Conservation (phyloP, 495 filamentous ascomycete genomes). For the Penicillium macrosclerotiorum region DNA sequence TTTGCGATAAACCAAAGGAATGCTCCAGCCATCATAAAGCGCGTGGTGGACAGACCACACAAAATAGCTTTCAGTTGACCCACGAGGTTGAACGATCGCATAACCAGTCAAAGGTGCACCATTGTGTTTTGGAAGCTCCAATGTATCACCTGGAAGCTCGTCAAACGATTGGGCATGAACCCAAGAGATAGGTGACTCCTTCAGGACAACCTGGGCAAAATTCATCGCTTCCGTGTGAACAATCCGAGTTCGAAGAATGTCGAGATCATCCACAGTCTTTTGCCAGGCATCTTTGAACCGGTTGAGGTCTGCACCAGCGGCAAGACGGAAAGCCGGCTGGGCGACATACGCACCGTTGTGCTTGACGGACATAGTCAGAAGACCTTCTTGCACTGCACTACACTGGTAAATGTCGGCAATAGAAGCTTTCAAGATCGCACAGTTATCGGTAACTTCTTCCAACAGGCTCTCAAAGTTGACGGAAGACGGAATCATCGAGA, state of each 20-base stretch:
- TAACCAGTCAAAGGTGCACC: slow-evolving; percentile 58
- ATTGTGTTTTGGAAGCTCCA: slow-evolving; percentile 46
- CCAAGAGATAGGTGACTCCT: slow-evolving; percentile 48
- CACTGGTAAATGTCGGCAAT: slow-evolving; percentile 64
- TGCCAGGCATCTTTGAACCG: slow-evolving; percentile 57
- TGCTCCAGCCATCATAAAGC: slow-evolving; percentile 69
- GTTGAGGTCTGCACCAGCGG: slow-evolving; percentile 39
- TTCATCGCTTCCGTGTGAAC: slow-evolving; percentile 46
- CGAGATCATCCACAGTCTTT: slow-evolving; percentile 40
- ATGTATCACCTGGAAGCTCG: slow-evolving; percentile 42
- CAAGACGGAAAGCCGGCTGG: slow-evolving; percentile 45
- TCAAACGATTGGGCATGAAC: slow-evolving; percentile 40
- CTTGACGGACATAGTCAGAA: slow-evolving; percentile 60
- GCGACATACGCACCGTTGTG: slow-evolving; percentile 53
- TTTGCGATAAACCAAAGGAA: slow-evolving; percentile 55
- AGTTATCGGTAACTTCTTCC: slow-evolving; percentile 45
- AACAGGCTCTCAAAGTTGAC: slow-evolving; percentile 29
- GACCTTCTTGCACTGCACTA: slow-evolving; percentile 68
- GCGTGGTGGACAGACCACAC: slow-evolving; percentile 68
- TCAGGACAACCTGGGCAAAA: slow-evolving; percentile 56
- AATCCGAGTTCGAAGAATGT: slow-evolving; percentile 57
- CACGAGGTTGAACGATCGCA: slow-evolving; percentile 40
- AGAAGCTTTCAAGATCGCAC: slow-evolving; percentile 33
- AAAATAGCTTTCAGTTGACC: slow-evolving; percentile 40
- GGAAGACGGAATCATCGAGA: slow-evolving; percentile 41